Evolutionary conservation across 2,329 filamentous ascomycete genomes (phyloP), one percentile per base, ranked within the genome.

Genomic region (Exophiala calicioides): DNA sequence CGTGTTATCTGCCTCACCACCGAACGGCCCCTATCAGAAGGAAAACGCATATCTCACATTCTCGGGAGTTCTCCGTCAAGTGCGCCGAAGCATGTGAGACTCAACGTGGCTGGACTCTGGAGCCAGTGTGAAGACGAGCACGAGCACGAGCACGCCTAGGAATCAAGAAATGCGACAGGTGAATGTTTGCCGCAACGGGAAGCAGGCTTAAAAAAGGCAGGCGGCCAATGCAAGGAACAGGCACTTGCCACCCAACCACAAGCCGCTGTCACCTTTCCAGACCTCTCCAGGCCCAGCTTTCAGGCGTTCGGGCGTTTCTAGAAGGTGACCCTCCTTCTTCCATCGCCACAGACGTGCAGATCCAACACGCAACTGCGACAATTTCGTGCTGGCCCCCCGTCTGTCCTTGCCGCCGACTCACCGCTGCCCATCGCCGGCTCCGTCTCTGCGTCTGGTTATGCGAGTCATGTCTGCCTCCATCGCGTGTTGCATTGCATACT

Each of bases 271-370:
- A 27, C 12, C 16, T 4, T 9, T 18, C 23, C 26, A 44, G 37
- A 18, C 43, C 43, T 16, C 31, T 32, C 34, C 34, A 43, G 39
- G 41, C 24, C 29, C 47, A 24, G 40, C 35, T 12, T 39, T 34
- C n/a, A n/a, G n/a, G n/a, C n/a, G n/a, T n/a, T n/a, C n/a, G 35
- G 36, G 44, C 44, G 46, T 44, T 55, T 55, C 52, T 52, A 55
- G 52, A 55, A 55, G 52, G 48, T 47, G 42, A 46, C 41, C 49
- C 43, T 38, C 23, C 29, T 42, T 45, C 37, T 41, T 31, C 30
- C 32, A 44, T 50, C 43, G 34, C 18, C 46, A 18, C 19, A 13
- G 15, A 27, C 30, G 23, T 26, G 39, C 30, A 33, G 21, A 34
- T 30, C n/a, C n/a, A n/a, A n/a, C n/a, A n/a, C n/a, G n/a, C 19